These are phyloP conservation scores for Tolypocladium guangdongense DNA, from an alignment of 2,329 filamentous ascomycete species.

Conservation along the genomic window DNA sequence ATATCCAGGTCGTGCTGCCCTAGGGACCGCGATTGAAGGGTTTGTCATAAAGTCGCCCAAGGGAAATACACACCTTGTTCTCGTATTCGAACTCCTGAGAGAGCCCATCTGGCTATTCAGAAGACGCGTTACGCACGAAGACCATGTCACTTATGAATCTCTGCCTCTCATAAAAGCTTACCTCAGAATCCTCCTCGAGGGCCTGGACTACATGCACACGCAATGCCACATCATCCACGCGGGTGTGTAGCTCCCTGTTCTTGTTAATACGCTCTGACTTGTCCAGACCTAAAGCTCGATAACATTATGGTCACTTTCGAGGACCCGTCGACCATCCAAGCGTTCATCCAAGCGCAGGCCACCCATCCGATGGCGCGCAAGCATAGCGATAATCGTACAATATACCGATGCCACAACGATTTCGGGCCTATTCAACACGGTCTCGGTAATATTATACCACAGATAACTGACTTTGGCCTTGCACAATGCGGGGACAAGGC, in stretches of 20 bases:
- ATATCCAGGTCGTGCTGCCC: slow-evolving; percentile 17
- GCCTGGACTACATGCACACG: slow-evolving; percentile 29
- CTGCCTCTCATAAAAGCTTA: slow-evolving; percentile 21
- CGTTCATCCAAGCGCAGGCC: slow-evolving; percentile 7
- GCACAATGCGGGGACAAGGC: background rate
- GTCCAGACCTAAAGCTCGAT: slow-evolving; percentile 11
- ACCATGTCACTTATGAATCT: slow-evolving; percentile 1
- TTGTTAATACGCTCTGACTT: background rate
- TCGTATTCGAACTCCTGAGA: slow-evolving; percentile 26
- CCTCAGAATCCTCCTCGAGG: slow-evolving; percentile 23
- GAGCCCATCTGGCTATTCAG: slow-evolving; percentile 25
- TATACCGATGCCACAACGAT: slow-evolving; percentile 10
- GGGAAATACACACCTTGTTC: slow-evolving; percentile 19
- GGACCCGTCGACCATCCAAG: slow-evolving; percentile 9
- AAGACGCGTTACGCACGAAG: slow-evolving; percentile 22
- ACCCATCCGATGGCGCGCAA: slow-evolving; percentile 6
- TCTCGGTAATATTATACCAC: background rate
- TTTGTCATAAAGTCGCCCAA: slow-evolving; percentile 17
- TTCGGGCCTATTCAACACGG: slow-evolving; percentile 3
- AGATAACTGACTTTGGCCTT: slow-evolving; percentile 3
- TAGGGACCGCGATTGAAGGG: slow-evolving; percentile 19
- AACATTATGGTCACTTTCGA: slow-evolving; percentile 13
- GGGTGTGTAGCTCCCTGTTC: slow-evolving; percentile 14
- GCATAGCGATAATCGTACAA: slow-evolving; percentile 1
- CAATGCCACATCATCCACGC: slow-evolving; percentile 33